Base-by-base conservation (phyloP, 495 filamentous ascomycete species). In the Collariella sp. region DNA sequence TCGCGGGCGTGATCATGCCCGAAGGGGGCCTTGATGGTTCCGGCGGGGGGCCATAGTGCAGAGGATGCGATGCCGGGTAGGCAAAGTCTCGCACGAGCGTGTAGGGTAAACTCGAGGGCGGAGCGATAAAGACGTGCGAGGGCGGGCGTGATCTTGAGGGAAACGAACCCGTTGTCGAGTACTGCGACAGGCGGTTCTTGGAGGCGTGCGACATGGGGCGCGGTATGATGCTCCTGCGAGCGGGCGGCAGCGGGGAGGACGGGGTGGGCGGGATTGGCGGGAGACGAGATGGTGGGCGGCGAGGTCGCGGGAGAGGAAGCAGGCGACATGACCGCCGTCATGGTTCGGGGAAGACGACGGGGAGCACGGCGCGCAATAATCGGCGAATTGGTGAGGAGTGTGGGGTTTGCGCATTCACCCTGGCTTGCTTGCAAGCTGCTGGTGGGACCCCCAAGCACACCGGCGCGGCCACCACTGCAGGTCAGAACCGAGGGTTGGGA, bases 41-140 rank as follows among this genome's bases (percentile, higher is more conserved):
- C n/a, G 82, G 79, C 1, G 88, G 86, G 24, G 93, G 90, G 22
- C 93, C 93, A 75, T 97, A 96, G 76, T 96, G 91, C 61, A 95
- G 72, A 13, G 88, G 90, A 64, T 97, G 88, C 18, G 76, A 76
- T 13, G 79, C 59, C 6, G 88, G 83, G 62, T 97, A 99, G 41
- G 94, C 93, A 70, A 97, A 99, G 74, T 99, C 93, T 59, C 94
- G 86, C 31, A 99, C 91, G 7, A 85, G 77, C 43, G 91, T 80
- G 64, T 96, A 96, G 7, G 87, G 70, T n/a, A 96, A 79, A 64
- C 84, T 91, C 36, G 91, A 89, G 63, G 88, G 86, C 72, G 90
- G 96, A 59, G 86, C 67, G 2, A 90, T 85, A 57, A 89, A 91
- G 36, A 87, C 78, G 63, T 85, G 81, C 19, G 89, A 88, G 58